These are phyloP conservation scores for Puccinia polysora DNA, from an alignment of 1,284 basidiomycete species.

Conservation along the genomic window DNA sequence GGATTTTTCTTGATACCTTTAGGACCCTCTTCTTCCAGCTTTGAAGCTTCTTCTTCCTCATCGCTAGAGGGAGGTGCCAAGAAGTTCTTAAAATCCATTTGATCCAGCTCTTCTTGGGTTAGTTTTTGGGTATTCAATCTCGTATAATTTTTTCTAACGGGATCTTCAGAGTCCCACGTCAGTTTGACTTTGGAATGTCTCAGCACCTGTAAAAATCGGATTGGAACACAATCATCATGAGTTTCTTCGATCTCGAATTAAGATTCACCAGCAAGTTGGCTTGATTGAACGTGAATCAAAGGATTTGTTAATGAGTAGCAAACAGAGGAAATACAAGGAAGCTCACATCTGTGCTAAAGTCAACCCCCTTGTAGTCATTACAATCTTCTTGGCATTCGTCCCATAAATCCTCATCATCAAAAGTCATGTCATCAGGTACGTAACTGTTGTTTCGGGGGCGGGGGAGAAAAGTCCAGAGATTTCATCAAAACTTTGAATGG, in stretches of 20 bases:
- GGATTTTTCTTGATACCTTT: no score
- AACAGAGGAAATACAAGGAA: background rate
- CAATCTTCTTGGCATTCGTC: conserved; percentile 58
- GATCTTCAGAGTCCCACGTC: conserved; percentile 98
- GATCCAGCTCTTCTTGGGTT: conserved; percentile 72
- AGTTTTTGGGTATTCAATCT: conserved; percentile 63
- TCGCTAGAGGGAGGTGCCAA: conserved; percentile 62
- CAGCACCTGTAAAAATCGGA: conserved; percentile 67
- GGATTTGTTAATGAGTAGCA: no score
- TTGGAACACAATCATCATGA: background rate
- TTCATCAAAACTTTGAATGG: background rate
- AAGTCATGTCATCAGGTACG: conserved; percentile 85
- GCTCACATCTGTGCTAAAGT: conserved; percentile 87
- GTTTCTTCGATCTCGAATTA: background rate
- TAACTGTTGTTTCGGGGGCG: conserved; percentile 59
- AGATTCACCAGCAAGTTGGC: background rate
- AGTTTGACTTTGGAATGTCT: conserved; percentile 96
- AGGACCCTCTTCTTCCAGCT: background rate
- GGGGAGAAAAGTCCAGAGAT: background rate
- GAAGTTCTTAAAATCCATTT: conserved; percentile 77
- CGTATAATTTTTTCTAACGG: conserved; percentile 75
- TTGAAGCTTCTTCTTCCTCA: conserved; percentile 48
- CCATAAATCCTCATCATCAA: conserved; percentile 74
- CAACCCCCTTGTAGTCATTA: conserved; percentile 70
- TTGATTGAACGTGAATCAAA: background rate